Evolutionary conservation across 148 eudicot genomes (phyloP).

Genomic region (Chenopodium berlandieri): DNA sequence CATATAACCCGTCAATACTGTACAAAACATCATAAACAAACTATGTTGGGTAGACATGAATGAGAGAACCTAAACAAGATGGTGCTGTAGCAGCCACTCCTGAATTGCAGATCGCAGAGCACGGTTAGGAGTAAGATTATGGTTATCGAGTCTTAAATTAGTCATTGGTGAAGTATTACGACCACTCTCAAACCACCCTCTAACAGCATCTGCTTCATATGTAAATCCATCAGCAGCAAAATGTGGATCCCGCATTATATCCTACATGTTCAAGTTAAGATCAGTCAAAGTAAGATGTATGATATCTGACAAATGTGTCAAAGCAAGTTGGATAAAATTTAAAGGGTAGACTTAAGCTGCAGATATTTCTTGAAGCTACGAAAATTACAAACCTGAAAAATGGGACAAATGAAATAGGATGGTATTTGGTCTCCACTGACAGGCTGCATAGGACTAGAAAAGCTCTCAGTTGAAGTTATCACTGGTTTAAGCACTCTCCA

Average conservation of each 20-base stretch:
- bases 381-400: slow-evolving; percentile 58
- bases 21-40: too few relatives aligned
- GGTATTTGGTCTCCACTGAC: slow-evolving; percentile 46
- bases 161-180: slow-evolving; percentile 75
- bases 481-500: slow-evolving; percentile 74
- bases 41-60: too few relatives aligned
- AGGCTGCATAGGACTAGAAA: slow-evolving; percentile 25
- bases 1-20: too few relatives aligned
- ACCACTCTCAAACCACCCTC: slow-evolving; percentile 65
- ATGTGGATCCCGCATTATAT: slow-evolving; percentile 79
- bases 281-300: neutral
- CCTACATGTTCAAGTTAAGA: slow-evolving; percentile 40
- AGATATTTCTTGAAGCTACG: neutral
- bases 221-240: slow-evolving; percentile 93
- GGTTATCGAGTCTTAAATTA: slow-evolving; percentile 47
- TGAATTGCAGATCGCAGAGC: slow-evolving; percentile 86
- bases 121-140: slow-evolving; percentile 55
- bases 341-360: too few relatives aligned
- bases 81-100: slow-evolving; percentile 49
- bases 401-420: slow-evolving; percentile 69
- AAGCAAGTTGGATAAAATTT: too few relatives aligned
- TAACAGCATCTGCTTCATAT: slow-evolving; percentile 75
- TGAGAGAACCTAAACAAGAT: too few relatives aligned
- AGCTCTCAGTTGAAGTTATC: slow-evolving; percentile 48
- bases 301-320: too few relatives aligned